phyloP scores from a whole-genome alignment of 805 yeast genomes.

The Komagataella pseudopastoris region DNA sequence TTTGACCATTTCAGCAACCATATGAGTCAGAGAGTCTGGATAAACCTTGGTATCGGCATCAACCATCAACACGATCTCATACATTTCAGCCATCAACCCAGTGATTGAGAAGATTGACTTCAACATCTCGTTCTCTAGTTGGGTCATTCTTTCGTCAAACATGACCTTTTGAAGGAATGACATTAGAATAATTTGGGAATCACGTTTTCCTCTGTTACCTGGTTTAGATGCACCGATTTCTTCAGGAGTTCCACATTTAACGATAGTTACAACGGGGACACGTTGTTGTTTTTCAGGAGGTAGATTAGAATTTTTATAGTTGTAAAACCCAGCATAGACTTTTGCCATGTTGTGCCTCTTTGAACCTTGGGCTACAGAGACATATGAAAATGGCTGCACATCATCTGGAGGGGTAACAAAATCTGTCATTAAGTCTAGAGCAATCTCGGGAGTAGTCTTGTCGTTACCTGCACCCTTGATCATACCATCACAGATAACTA shows the following conservation, averaged over 20 bases:
- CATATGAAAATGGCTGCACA: conserved; percentile 75
- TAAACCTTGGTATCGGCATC: conserved; percentile 88
- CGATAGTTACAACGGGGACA: conserved; percentile 66
- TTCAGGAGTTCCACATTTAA: conserved; percentile 79
- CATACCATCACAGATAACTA: conserved; percentile 86
- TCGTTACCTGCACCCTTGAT: conserved; percentile 93
- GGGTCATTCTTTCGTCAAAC: conserved; percentile 91
- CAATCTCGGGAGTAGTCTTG: conserved; percentile 79
- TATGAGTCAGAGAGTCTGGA: conserved; percentile 81
- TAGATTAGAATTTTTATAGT: conserved; percentile 64
- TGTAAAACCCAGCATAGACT: conserved; percentile 88
- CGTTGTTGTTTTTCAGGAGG: conserved; percentile 75
- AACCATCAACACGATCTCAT: conserved; percentile 79
- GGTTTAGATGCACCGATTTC: conserved; percentile 65
- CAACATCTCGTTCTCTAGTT: conserved; percentile 69
- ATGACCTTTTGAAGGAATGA: conserved; percentile 77
- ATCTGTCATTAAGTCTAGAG: conserved; percentile 75
- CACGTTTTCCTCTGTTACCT: conserved; percentile 95
- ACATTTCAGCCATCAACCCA: conserved; percentile 71
- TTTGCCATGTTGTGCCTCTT: conserved; percentile 98
- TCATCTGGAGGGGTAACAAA: conserved; percentile 59
- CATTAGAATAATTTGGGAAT: conserved; percentile 85
- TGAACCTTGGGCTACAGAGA: conserved; percentile 88
- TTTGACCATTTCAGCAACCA: conserved; percentile 80
- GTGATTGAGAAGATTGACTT: conserved; percentile 69